Percentiles rank a stretch among this genome's conserved stretches.
phyloP scores from a whole-genome alignment of 2,329 filamentous ascomycete species.

The Tolypocladium album region DNA sequence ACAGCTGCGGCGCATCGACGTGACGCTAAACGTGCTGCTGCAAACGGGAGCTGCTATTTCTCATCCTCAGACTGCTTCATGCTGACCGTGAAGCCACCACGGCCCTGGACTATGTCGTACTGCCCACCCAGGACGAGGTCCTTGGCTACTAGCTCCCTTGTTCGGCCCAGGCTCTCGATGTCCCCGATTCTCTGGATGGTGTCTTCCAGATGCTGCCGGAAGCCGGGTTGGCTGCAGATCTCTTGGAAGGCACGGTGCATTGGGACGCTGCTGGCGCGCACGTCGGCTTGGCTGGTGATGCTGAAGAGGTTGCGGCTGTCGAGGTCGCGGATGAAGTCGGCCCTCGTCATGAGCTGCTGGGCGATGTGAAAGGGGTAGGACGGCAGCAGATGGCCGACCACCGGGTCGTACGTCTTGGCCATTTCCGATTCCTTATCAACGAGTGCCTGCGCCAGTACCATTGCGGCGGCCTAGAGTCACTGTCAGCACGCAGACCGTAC shows the following conservation, averaged over 20 bases:
- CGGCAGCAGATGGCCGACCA: slow-evolving; percentile 65
- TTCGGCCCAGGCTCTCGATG: slow-evolving; percentile 87
- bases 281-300: slow-evolving; percentile 77
- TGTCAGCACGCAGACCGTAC: not conserved
- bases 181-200: slow-evolving; percentile 80
- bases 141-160: slow-evolving; percentile 91
- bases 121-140: slow-evolving; percentile 78
- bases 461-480: slow-evolving; percentile 60
- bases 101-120: slow-evolving; percentile 50
- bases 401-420: slow-evolving; percentile 54
- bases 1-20: not conserved
- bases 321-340: slow-evolving; percentile 87
- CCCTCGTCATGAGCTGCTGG: slow-evolving; percentile 87
- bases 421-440: slow-evolving; percentile 68
- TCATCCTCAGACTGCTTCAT: slow-evolving; percentile 31
- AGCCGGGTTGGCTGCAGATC: slow-evolving; percentile 67
- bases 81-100: slow-evolving; percentile 29
- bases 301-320: slow-evolving; percentile 94
- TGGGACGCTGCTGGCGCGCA: slow-evolving; percentile 86
- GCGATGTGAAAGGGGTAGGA: slow-evolving; percentile 73
- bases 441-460: slow-evolving; percentile 83
- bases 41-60: not conserved
- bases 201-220: slow-evolving; percentile 70
- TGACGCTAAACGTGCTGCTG: not conserved
- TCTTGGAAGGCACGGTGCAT: slow-evolving; percentile 90